These are phyloP conservation scores for Gastrodia elata DNA, from an alignment of 106 monocot genomes.

Conservation along the genomic window DNA sequence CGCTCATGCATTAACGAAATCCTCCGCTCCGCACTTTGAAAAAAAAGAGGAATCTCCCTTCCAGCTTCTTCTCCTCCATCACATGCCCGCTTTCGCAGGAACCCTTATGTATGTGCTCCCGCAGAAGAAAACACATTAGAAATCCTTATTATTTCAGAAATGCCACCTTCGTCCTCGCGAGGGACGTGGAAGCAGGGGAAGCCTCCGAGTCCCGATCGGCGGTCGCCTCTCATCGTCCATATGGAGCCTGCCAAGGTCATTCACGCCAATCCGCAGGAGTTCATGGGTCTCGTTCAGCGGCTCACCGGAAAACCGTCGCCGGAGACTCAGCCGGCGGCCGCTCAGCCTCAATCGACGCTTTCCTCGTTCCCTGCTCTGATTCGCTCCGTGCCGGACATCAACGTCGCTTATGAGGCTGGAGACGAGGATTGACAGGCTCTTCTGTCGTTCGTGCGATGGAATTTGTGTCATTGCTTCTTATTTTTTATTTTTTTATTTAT, in stretches of 20 bases:
- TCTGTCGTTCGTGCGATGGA: neutral
- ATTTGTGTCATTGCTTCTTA: too few relatives aligned
- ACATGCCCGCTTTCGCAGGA: neutral
- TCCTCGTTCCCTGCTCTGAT: neutral
- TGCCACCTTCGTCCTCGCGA: slow-evolving; percentile 5
- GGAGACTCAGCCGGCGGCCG: neutral
- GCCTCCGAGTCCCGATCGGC: neutral
- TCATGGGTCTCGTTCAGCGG: neutral
- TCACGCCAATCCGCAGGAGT: slow-evolving; percentile 3
- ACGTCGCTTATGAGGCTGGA: neutral
- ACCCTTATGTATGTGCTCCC: slow-evolving; percentile 1
- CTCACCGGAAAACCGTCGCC: slow-evolving; percentile 1
- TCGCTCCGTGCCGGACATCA: slow-evolving; percentile 4
- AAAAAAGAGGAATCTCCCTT: neutral
- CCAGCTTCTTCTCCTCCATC: slow-evolving; percentile 1
- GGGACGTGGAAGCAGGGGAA: neutral
- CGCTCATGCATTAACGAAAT: neutral
- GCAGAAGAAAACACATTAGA: neutral
- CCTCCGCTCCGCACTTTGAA: slow-evolving; percentile 1
- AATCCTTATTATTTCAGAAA: neutral
- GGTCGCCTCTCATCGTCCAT: slow-evolving; percentile 3
- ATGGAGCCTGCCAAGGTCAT: slow-evolving; percentile 1
- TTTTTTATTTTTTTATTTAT: too few relatives aligned
- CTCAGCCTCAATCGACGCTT: neutral
- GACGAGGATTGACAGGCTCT: neutral